These are phyloP conservation scores for Cryptosporidium xiaoi DNA, from an alignment of 169 alveolate species.

Conservation along the genomic window DNA sequence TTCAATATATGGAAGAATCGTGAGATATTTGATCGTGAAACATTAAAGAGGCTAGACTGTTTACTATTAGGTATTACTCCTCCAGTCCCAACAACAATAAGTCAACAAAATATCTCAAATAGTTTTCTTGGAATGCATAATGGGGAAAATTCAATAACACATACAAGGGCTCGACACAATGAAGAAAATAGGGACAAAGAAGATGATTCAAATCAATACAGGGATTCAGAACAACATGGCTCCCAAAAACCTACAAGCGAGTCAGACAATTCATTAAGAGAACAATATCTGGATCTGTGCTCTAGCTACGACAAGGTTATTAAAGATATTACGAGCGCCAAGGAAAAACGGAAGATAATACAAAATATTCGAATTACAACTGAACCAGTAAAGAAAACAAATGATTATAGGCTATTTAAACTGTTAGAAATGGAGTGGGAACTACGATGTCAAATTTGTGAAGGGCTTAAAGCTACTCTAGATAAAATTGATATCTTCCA, in stretches of 20 bases:
- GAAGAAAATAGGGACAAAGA: neutral
- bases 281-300: conserved; percentile 12
- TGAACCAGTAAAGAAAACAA: neutral
- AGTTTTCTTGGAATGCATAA: neutral
- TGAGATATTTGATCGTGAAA: conserved; percentile 58
- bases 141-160: neutral
- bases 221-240: too few relatives aligned
- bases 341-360: conserved; percentile 53
- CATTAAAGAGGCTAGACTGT: conserved; percentile 42
- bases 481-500: conserved; percentile 33
- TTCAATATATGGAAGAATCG: conserved; percentile 67
- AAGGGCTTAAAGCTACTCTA: conserved; percentile 21
- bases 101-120: neutral
- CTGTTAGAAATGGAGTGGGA: conserved; percentile 72
- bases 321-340: conserved; percentile 36
- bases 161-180: neutral
- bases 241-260: neutral
- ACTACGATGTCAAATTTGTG: conserved; percentile 52
- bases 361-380: conserved; percentile 18
- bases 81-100: conserved; percentile 32
- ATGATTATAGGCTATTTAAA: conserved; percentile 30
- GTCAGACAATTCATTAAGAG: neutral
- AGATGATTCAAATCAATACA: neutral
- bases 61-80: conserved; percentile 60
- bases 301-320: conserved; percentile 2